Evolutionary conservation across 352 stramenopile genomes (phyloP), one percentile per base, ranked within the genome.

Genomic region (Globisporangium orthogonon): DNA sequence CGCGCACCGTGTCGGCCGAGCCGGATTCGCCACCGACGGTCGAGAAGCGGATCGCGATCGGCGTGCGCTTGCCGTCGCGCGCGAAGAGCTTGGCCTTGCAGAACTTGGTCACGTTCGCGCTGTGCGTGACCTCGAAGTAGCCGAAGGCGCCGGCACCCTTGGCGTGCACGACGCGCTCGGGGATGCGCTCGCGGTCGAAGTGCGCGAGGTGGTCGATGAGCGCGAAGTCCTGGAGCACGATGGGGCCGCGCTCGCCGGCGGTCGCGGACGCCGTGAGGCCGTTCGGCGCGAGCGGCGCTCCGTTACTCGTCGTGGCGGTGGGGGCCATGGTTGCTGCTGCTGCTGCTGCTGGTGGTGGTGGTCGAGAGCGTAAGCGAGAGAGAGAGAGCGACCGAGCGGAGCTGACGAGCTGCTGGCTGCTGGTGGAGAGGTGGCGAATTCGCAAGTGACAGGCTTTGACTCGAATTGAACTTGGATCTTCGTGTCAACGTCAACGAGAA

Each of bases 131-230:
- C 63, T 96, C 86, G 63, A 97, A 97, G 76, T 95, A 95, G 15
- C 90, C 90, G 59, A 97, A 96, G 14, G 89, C 91, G 52, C 91
- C 87, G 31, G 76, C 76, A 7, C 88, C 89, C 58, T 96, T 96
- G 53, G 89, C 89, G 66, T 97, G 91, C 31, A 97, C 90, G 17
- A 97, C 89, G 35, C 91, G 83, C 71, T 97, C 91, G 0, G 91
- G 91, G 56, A 97, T 94, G 15, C 89, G 81, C 64, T 97, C 91
- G 47, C 87, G 85, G 67, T 97, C 89, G 63, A 97, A 97, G 65
- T 97, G 86, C n/a, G 86, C 74, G 46, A 97, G 63, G 63, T 94
- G 80, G 69, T 97, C 89, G 33, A 96, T 76, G 31, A 97, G 72
- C 14, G 77, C 86, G 56, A 95, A 94, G 67, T 97, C 89, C 69